phyloP scores from a whole-genome alignment of 2,329 filamentous ascomycete species.

The Penicillium polonicum region DNA sequence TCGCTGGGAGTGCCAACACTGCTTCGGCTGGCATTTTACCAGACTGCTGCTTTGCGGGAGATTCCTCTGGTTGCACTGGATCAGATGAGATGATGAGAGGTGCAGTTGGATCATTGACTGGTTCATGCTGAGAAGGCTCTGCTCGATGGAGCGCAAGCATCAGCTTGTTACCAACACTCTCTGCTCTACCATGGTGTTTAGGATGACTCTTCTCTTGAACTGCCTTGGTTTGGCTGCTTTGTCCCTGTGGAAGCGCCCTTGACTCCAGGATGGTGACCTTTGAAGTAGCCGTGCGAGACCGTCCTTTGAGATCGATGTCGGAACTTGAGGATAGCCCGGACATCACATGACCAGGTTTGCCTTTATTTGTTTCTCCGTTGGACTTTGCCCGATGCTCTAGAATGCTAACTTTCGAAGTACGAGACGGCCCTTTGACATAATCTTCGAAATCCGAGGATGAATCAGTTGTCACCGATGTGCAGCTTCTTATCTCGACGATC shows the following conservation, averaged over 20 bases:
- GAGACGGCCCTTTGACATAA: neutral
- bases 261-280: conserved; percentile 7
- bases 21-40: neutral
- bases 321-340: neutral
- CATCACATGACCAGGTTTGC: neutral
- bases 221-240: neutral
- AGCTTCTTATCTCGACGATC: conserved; percentile 15
- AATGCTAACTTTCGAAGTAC: conserved; percentile 7
- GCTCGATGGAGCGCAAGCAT: conserved; percentile 6
- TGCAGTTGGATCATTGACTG: neutral
- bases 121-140: neutral
- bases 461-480: neutral
- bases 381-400: conserved; percentile 2
- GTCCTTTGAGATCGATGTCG: neutral
- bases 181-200: neutral
- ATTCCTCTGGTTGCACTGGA: neutral
- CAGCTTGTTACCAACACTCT: conserved; percentile 6
- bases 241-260: neutral
- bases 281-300: neutral
- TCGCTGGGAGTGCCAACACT: neutral
- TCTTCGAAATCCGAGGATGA: neutral
- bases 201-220: neutral
- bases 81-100: conserved; percentile 3
- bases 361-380: neutral
- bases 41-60: neutral